Conservation (phyloP, 768 basidiomycete genomes). For the Leccinellum luteum region DNA sequence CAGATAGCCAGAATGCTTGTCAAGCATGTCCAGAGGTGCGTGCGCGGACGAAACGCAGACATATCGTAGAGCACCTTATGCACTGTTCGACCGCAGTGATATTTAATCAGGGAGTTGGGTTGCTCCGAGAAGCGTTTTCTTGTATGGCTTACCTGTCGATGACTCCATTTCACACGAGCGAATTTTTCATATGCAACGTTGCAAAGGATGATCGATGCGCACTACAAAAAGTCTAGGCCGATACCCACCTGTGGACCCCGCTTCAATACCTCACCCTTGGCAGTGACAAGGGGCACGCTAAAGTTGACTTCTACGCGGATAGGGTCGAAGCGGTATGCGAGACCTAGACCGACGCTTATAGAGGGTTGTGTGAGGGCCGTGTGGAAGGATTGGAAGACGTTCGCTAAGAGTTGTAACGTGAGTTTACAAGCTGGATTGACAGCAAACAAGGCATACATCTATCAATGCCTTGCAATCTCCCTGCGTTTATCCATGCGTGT, state of each 20-base stretch:
- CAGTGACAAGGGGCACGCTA: slow-evolving; percentile 75
- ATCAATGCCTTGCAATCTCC: slow-evolving; percentile 63
- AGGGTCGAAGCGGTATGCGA: slow-evolving; percentile 82
- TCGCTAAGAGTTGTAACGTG: slow-evolving; percentile 1
- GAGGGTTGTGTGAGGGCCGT: slow-evolving; percentile 43
- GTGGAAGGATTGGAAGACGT: slow-evolving; percentile 9
- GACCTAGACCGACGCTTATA: slow-evolving; percentile 75
- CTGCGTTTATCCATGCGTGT: slow-evolving; percentile 80
- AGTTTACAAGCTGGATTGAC: neutral
- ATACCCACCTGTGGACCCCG: slow-evolving; percentile 81
- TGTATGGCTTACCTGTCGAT: neutral
- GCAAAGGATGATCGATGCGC: neutral
- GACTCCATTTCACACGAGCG: neutral
- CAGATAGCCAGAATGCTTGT: no score
- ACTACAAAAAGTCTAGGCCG: slow-evolving; percentile 72
- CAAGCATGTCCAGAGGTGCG: no score
- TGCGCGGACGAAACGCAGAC: no score
- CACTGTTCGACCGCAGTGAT: no score
- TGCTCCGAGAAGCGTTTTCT: no score
- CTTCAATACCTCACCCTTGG: slow-evolving; percentile 60
- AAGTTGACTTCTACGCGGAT: slow-evolving; percentile 87
- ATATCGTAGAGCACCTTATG: no score
- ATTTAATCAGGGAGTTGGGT: no score
- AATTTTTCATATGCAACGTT: slow-evolving; percentile 6
- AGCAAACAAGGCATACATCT: slow-evolving; percentile 41